Evolutionary conservation across 208 protist species (phyloP), one percentile per base, ranked within the genome.

Genomic region (Trypanosoma lewisi): DNA sequence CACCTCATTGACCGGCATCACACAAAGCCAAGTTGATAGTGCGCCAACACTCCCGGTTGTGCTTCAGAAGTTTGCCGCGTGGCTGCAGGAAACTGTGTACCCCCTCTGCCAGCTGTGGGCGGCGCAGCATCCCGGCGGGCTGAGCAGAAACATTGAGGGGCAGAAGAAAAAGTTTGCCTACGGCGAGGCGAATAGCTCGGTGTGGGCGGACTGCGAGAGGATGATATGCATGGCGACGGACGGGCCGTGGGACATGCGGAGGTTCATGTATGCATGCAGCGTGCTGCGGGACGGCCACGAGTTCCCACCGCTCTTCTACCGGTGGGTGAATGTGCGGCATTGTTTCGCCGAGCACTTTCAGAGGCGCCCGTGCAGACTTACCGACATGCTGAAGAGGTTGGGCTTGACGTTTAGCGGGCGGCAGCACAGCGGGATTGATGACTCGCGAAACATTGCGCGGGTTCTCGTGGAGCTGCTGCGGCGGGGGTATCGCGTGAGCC

Each of bases 1-100:
- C 80, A 95, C 75, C 0, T 67, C 92, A 60, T 79, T 99, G 12
- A 99, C 97, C 0, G 97, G 97, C 53, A 99, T 99, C 65, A 89
- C 85, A 51, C 96, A 99, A 80, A 86, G 69, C 31, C 60, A 72
- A 61, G 90, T 98, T 3, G 94, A 97, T 64, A 61, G 64, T 7
- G 85, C 88, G 1, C 76, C 83, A 30, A 60, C 85, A 41, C 69
- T 96, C 27, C 75, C 76, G 0, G 76, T 59, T 0, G 93, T 94
- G 4, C 52, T 96, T 45, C 42, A 27, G 41, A 50, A 53, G 27
- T 93, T 96, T 41, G 57, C 83, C 33, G 44, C 27, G 19, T 97
- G 87, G 87, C 71, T 96, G 37, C 66, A 65, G 39, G 48, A 44
- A 14, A 77, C 77, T 16, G 67, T 96, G 16, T 95, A 91, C 63